Percentiles rank a stretch among this genome's conserved stretches.
phyloP scores from a whole-genome alignment of 2,329 filamentous ascomycete genomes.

The Pseudogymnoascus sp. region DNA sequence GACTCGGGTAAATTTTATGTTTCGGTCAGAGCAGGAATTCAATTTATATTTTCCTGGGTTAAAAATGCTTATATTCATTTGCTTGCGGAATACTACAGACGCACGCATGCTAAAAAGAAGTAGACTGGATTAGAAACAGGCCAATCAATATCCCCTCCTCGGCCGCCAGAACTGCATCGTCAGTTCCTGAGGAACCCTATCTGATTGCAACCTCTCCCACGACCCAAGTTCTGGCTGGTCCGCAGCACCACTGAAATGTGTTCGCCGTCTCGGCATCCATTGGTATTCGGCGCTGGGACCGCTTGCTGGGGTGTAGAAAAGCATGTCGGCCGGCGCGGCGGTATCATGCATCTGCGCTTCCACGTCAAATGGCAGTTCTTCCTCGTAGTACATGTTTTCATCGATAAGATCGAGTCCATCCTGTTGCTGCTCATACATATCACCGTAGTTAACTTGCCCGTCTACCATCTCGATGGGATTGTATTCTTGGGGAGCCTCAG shows the following conservation, averaged over 20 bases:
- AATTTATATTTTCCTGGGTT: neutral
- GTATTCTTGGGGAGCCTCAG: neutral
- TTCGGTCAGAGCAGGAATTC: neutral
- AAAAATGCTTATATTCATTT: neutral
- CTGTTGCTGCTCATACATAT: neutral
- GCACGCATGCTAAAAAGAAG: neutral
- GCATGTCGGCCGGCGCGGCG: neutral
- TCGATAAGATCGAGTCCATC: neutral
- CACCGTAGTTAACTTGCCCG: neutral
- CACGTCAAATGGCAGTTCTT: neutral
- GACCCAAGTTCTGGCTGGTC: neutral
- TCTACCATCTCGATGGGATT: neutral
- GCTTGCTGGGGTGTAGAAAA: neutral
- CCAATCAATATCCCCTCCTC: neutral
- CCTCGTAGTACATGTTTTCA: neutral
- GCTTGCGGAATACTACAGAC: neutral
- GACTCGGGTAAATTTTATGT: too few relatives aligned
- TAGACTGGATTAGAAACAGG: neutral
- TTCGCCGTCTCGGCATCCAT: neutral
- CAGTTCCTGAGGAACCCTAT: neutral
- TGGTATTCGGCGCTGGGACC: neutral
- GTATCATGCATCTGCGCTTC: neutral
- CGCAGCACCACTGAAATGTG: neutral
- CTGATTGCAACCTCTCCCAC: neutral
- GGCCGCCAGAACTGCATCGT: neutral